Evolutionary conservation across 208 protist genomes (phyloP).

Genomic region (Wallacemonas sp.): DNA sequence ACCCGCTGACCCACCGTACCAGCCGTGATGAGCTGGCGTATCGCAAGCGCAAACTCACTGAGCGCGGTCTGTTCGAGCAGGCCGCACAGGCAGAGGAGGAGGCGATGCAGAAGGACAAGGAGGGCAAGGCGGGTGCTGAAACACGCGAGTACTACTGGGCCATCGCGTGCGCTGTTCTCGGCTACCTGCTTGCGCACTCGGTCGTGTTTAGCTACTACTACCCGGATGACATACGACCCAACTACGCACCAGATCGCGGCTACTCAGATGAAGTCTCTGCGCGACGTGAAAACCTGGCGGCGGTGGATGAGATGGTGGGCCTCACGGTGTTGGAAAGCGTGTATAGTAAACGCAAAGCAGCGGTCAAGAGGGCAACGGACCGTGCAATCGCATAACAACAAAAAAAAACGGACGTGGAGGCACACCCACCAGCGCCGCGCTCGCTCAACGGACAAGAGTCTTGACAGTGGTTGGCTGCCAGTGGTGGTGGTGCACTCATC

Average conservation of each 20-base stretch:
- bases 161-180: constrained; percentile 66
- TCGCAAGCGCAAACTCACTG: constrained; percentile 80
- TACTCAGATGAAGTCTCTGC: constrained; percentile 85
- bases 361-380: constrained; percentile 31
- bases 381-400: constrained; percentile 7
- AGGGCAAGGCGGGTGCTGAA: constrained; percentile 65
- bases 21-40: constrained; percentile 82
- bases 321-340: constrained; percentile 77
- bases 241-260: constrained; percentile 78
- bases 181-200: constrained; percentile 74
- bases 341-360: constrained; percentile 73
- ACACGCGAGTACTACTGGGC: constrained; percentile 85
- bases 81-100: constrained; percentile 77
- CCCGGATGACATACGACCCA: constrained; percentile 71
- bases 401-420: too few relatives aligned
- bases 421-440: too few relatives aligned
- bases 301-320: constrained; percentile 80
- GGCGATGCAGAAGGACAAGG: constrained; percentile 56
- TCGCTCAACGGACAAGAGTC: too few relatives aligned
- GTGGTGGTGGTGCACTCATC: too few relatives aligned
- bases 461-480: too few relatives aligned
- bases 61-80: constrained; percentile 80
- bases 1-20: constrained; percentile 83
- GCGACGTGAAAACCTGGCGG: constrained; percentile 54
- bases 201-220: constrained; percentile 85